Evolutionary conservation across 169 alveolate genomes (phyloP).

Genomic region (Neospora caninum): DNA sequence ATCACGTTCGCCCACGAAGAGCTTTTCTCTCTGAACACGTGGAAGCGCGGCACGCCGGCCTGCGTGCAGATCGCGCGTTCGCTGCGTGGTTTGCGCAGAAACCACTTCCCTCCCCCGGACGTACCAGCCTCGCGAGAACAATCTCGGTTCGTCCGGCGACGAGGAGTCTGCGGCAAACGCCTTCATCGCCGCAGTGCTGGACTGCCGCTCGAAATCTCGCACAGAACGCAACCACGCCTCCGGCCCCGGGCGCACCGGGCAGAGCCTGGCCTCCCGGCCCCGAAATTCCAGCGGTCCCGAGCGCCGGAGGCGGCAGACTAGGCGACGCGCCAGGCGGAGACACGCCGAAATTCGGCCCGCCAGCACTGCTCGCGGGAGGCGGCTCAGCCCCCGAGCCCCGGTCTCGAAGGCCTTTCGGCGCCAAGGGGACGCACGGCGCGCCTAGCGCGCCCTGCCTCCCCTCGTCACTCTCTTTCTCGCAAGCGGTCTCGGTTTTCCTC

Average conservation of each 20-base stretch:
- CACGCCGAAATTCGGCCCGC: no score
- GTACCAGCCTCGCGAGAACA: slow-evolving; percentile 54
- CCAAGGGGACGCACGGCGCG: background rate
- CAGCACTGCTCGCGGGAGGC: no score
- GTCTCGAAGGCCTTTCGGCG: no score
- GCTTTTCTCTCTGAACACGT: no score
- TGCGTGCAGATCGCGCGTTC: no score
- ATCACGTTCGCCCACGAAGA: no score
- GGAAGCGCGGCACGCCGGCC: no score
- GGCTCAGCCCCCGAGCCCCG: no score
- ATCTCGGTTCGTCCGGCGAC: slow-evolving; percentile 45
- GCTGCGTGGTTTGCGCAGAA: no score
- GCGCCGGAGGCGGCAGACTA: background rate
- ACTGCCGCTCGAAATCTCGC: slow-evolving; percentile 42
- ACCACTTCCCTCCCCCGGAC: background rate
- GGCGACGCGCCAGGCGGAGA: no score
- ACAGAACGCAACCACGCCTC: slow-evolving; percentile 53
- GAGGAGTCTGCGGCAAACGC: slow-evolving; percentile 50
- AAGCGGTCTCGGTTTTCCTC: background rate
- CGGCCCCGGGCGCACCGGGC: background rate
- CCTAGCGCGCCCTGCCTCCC: background rate
- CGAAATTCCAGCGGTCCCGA: no score
- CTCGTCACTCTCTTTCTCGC: background rate
- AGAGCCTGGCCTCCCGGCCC: background rate
- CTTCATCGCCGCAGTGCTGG: slow-evolving; percentile 31